Base-by-base conservation (phyloP, 106 monocot species). In the Iris macrosiphon region DNA sequence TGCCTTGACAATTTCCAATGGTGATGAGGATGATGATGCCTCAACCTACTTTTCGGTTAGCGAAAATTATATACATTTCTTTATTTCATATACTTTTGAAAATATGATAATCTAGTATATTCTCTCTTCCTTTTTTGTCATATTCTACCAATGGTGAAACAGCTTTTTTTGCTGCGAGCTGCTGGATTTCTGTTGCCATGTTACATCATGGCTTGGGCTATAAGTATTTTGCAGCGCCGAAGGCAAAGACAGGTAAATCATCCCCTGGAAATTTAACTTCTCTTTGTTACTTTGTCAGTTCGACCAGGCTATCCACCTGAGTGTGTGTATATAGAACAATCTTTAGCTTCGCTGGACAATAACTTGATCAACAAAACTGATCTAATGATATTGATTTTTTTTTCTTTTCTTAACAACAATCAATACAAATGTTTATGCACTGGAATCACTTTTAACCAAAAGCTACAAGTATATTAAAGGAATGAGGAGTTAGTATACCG, bases 171-270 rank as follows among this genome's bases (percentile, higher is more conserved):
- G 52, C 26, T 83, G 49, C 72, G 87, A 17, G 85, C 73, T 74
- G 78, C 85, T 69, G 87, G 79, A n/a, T 83, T 92, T 76, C 60
- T 87, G 19, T 52, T 87, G 37, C 87, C 87, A 44, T 87, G 77
- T 66, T 83, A 87, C 70, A 74, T 87, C 34, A 79, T 92, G 92
- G 82, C 75, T 62, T 87, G 92, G 86, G 86, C 82, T 14, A 76
- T 87, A 33, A 87, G 78, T 52, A 83, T 87, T 31, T 40, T 87
- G 47, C 76, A 79, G 41, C 76, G 64, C 6, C 66, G 75, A 29
- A 86, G 86, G 64, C 79, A 79, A 68, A 70, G 79, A 72, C 86
- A 82, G 79, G 91, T 82, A 19, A 75, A 72, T n/a, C n/a, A n/a
- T n/a, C n/a, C n/a, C n/a, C n/a, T n/a, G n/a, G n/a, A n/a, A n/a